These are phyloP conservation scores for Epithemia pelagica DNA, from an alignment of 108 stramenopile species.

Conservation along the genomic window DNA sequence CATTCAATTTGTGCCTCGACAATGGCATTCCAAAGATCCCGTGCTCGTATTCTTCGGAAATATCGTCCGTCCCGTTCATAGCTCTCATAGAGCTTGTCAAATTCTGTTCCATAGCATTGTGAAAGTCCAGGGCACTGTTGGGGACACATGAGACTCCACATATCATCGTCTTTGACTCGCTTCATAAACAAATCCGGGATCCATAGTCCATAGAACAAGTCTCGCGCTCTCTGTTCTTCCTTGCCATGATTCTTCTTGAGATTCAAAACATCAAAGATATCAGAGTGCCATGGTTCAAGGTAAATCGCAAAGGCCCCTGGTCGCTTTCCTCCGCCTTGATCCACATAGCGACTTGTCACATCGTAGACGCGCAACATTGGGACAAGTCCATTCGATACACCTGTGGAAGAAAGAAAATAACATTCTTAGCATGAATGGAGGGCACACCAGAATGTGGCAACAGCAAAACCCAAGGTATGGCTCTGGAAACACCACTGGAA, in stretches of 20 bases:
- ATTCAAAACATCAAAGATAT: conserved; percentile 90
- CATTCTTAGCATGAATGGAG: no score
- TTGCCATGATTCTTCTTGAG: conserved; percentile 96
- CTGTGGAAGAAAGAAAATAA: neutral
- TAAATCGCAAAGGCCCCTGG: conserved; percentile 96
- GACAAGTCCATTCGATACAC: conserved; percentile 90
- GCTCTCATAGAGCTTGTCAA: conserved; percentile 76
- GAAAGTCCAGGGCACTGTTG: conserved; percentile 82
- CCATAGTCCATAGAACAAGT: conserved; percentile 97
- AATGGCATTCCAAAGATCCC: conserved; percentile 82
- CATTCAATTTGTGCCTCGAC: conserved; percentile 93
- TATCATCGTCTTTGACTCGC: conserved; percentile 84
- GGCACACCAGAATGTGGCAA: no score
- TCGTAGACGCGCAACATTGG: conserved; percentile 99
- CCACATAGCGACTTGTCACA: conserved; percentile 93
- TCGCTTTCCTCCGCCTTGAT: conserved; percentile 96
- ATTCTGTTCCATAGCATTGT: conserved; percentile 82
- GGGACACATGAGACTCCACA: conserved; percentile 97
- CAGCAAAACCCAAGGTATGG: no score
- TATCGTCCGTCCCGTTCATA: conserved; percentile 85
- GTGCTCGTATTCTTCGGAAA: conserved; percentile 69
- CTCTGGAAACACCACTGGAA: no score
- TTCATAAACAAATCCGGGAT: conserved; percentile 96
- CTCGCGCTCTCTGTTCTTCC: conserved; percentile 91
- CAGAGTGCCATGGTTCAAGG: conserved; percentile 97